Evolutionary conservation across 2,329 filamentous ascomycete genomes (phyloP).

Genomic region (Bipolaris victoriae): DNA sequence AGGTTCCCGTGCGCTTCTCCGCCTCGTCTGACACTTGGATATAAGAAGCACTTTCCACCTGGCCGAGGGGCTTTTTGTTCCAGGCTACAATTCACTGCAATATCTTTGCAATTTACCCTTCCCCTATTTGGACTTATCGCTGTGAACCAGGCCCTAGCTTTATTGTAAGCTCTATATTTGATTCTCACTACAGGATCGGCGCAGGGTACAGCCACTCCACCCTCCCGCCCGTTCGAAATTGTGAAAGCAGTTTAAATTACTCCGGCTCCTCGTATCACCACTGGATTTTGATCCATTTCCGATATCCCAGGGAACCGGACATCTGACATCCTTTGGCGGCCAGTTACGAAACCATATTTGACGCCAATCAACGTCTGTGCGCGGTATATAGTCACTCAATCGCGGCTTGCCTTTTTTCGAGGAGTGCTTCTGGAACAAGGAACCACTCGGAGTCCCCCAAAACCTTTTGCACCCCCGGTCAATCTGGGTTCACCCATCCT

Average conservation of each 20-base stretch:
- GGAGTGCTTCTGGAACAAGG: background rate
- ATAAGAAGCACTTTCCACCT: slow-evolving; percentile 5
- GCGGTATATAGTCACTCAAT: background rate
- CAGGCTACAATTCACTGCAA: background rate
- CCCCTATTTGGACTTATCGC: background rate
- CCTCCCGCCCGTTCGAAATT: background rate
- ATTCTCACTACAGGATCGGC: background rate
- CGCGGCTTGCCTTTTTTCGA: background rate
- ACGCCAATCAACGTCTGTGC: background rate
- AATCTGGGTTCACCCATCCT: background rate
- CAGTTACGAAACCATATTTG: background rate
- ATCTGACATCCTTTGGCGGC: background rate
- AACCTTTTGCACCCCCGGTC: background rate
- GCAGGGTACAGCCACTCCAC: background rate
- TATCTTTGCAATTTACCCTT: background rate
- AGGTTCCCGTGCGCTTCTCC: slow-evolving; percentile 2
- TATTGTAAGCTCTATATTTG: background rate
- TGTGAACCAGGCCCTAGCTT: background rate
- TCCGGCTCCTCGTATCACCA: background rate
- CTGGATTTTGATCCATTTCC: background rate
- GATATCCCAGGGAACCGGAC: background rate
- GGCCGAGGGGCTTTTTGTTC: background rate
- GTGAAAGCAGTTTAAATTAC: background rate
- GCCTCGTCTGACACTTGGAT: background rate
- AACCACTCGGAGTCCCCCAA: background rate